Evolutionary conservation across 2,329 filamentous ascomycete genomes (phyloP).

Genomic region (Penicillium sp.): DNA sequence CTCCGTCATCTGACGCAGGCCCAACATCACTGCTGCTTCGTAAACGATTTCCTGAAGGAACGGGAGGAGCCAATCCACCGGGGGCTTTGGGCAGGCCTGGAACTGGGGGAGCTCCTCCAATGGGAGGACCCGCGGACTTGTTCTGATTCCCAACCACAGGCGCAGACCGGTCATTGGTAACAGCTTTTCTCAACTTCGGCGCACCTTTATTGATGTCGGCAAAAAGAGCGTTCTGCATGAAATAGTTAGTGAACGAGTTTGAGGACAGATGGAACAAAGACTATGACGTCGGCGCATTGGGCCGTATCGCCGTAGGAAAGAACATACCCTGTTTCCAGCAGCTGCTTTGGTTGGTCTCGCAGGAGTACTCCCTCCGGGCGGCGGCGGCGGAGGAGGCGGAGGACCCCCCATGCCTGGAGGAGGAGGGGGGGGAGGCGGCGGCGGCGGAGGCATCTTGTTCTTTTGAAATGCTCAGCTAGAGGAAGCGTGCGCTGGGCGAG

Average conservation of each 20-base stretch:
- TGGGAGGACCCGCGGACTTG: constrained; percentile 56
- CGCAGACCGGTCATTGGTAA: constrained; percentile 88
- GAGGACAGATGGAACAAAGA: constrained; percentile 1
- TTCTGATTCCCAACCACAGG: constrained; percentile 60
- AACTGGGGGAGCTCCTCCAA: constrained; percentile 78
- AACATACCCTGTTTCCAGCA: constrained; percentile 60
- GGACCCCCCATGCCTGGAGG: constrained; percentile 56
- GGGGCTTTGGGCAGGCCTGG: constrained; percentile 60
- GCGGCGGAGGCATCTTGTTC: constrained; percentile 46
- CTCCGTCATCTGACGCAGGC: constrained; percentile 41
- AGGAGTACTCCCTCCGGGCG: constrained; percentile 49
- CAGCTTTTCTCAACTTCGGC: constrained; percentile 69
- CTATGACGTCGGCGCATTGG: background rate
- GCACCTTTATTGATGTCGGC: constrained; percentile 81
- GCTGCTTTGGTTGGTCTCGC: constrained; percentile 54
- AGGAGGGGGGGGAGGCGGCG: constrained; percentile 68
- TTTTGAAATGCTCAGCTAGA: constrained; percentile 13
- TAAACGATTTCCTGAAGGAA: constrained; percentile 61
- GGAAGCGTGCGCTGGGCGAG: background rate
- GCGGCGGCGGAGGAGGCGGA: constrained; percentile 63
- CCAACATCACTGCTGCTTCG: constrained; percentile 75
- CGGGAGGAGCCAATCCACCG: constrained; percentile 66
- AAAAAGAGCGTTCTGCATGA: constrained; percentile 71
- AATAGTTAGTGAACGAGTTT: background rate
- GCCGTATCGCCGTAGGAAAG: background rate